Evolutionary conservation across 768 basidiomycete genomes (phyloP), one percentile per base, ranked within the genome.

Genomic region (Russula virescens): DNA sequence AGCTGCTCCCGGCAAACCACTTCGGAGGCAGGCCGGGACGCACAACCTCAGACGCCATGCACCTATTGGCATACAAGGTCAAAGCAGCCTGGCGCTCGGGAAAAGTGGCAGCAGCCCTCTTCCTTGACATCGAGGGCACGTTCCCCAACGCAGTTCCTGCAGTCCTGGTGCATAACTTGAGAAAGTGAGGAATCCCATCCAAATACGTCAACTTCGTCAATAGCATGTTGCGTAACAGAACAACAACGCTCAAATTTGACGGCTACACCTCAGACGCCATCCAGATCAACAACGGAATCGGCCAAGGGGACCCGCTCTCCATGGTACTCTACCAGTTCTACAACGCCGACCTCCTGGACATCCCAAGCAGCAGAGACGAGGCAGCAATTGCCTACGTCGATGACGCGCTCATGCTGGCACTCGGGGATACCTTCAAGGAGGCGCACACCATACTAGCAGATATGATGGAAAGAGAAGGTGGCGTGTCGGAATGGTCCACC

Each of bases 41-140:
- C 0, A 62, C 69, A 0, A 73, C 73, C 0, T 66, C 68, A 0
- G 73, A 74, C 60, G 64, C 73, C 5, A 19, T 73, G 4, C 73
- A 73, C 48, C 65, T 67, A 0, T 31, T 71, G 1, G 62, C 61
- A 9, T 47, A 65, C n/a, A 68, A 47, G 10, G 52, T 72, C 42
- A 69, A 69, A 23, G 63, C 69, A 34, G 60, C 69, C 1, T 73
- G 69, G 73, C 49, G 66, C 54, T 61, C 47, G 5, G 47, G 47
- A 14, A 48, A 48, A 21, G 75, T 73, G 0, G 58, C 42, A 2
- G 3, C 42, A 8, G 42, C 19, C 2, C 18, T 43, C 1, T 43
- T 43, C 42, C 42, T 43, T 19, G 42, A 43, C 42, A 43, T 43
- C 14, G 42, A 43, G 8, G 42, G 42, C 8, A 18, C 42, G 9